These are phyloP conservation scores for Globisporangium barbulae DNA, from an alignment of 352 stramenopile species.

Conservation along the genomic window DNA sequence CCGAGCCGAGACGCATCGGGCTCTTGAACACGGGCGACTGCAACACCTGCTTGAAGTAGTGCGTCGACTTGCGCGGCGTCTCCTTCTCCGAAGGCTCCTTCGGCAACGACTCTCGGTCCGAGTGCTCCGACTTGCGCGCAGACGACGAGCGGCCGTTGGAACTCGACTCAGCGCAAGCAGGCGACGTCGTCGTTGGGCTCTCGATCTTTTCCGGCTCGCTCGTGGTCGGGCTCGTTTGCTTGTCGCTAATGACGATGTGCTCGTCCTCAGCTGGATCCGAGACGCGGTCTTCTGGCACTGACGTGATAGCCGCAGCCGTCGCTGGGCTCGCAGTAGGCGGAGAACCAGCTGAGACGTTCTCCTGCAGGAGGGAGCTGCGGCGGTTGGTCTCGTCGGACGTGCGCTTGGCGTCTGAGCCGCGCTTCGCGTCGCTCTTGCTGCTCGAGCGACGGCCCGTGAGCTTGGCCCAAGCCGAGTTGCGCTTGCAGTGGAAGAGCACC, in stretches of 20 bases:
- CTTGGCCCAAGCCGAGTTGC: slow-evolving; percentile 56
- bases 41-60: slow-evolving; percentile 86
- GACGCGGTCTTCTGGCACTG: not conserved
- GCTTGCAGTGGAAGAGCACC: slow-evolving; percentile 70
- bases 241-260: not conserved
- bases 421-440: slow-evolving; percentile 30
- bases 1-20: slow-evolving; percentile 68
- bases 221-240: slow-evolving; percentile 14
- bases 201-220: slow-evolving; percentile 11
- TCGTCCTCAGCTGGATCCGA: slow-evolving; percentile 14
- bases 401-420: slow-evolving; percentile 25
- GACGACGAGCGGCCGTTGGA: slow-evolving; percentile 15
- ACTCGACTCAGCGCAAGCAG: slow-evolving; percentile 15
- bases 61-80: slow-evolving; percentile 51
- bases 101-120: slow-evolving; percentile 15
- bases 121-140: slow-evolving; percentile 11
- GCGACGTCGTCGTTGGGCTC: slow-evolving; percentile 13
- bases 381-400: slow-evolving; percentile 19
- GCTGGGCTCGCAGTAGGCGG: not conserved
- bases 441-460: slow-evolving; percentile 41
- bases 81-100: slow-evolving; percentile 24
- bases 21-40: slow-evolving; percentile 82
- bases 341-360: not conserved
- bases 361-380: slow-evolving; percentile 25
- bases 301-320: not conserved